These are phyloP conservation scores for Cutaneotrichosporon sp. DNA, from an alignment of 1,284 basidiomycete genomes.

Conservation along the genomic window DNA sequence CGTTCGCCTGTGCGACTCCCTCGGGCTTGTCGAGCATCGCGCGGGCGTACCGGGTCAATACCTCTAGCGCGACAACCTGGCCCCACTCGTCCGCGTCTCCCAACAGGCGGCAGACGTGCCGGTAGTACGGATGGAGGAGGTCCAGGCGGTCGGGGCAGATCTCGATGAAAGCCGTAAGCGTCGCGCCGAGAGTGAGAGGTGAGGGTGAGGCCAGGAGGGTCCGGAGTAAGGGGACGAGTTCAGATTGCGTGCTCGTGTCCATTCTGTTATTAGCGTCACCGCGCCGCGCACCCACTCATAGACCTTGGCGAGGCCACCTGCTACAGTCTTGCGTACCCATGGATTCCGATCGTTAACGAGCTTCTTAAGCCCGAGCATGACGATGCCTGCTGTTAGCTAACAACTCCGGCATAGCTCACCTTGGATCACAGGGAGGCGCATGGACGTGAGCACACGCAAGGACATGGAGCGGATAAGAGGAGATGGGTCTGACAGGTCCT, in stretches of 20 bases:
- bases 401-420: conserved; percentile 52
- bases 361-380: conserved; percentile 85
- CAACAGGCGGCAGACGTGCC: conserved; percentile 76
- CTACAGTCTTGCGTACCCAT: conserved; percentile 89
- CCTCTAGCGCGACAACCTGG: conserved; percentile 74
- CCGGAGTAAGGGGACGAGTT: conserved; percentile 70
- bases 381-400: conserved; percentile 58
- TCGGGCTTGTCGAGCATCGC: conserved; percentile 76
- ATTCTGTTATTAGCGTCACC: conserved; percentile 58
- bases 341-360: conserved; percentile 86
- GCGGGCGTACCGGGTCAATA: conserved; percentile 78
- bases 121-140: conserved; percentile 83
- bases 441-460: conserved; percentile 85
- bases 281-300: conserved; percentile 63
- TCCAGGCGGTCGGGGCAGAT: conserved; percentile 81
- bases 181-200: conserved; percentile 82
- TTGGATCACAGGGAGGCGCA: conserved; percentile 78
- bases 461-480: conserved; percentile 94
- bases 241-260: conserved; percentile 68
- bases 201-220: conserved; percentile 78
- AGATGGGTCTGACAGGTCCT: conserved; percentile 86
- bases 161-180: conserved; percentile 77
- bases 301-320: conserved; percentile 81
- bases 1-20: conserved; percentile 19
- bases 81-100: conserved; percentile 97